phyloP scores from a whole-genome alignment of 768 basidiomycete genomes.

The Pulveroboletus frians region DNA sequence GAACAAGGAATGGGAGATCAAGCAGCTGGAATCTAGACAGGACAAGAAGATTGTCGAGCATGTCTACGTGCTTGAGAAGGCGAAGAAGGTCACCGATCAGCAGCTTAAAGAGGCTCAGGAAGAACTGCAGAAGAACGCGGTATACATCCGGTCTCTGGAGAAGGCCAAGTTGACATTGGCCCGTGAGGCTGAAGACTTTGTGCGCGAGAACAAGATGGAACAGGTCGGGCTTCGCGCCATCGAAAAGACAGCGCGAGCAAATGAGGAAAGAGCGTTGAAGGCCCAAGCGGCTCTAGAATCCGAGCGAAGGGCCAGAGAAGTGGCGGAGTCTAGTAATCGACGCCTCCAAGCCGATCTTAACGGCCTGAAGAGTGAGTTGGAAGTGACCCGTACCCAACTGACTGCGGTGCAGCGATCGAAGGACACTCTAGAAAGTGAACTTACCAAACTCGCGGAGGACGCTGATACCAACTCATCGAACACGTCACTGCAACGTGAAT shows the following conservation, averaged over 20 bases:
- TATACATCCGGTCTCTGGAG: constrained; percentile 82
- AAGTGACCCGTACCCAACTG: constrained; percentile 52
- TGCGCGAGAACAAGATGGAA: constrained; percentile 67
- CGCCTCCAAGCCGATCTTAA: constrained; percentile 61
- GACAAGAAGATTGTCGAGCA: constrained; percentile 99
- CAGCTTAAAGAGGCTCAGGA: constrained; percentile 78
- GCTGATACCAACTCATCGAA: constrained; percentile 48
- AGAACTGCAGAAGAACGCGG: constrained; percentile 68
- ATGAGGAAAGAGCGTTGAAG: constrained; percentile 56
- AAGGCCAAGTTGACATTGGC: constrained; percentile 70
- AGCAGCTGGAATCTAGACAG: constrained; percentile 78
- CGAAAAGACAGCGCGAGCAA: constrained; percentile 59
- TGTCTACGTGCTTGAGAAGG: constrained; percentile 92
- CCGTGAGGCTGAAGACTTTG: constrained; percentile 79
- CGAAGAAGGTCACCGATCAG: constrained; percentile 89
- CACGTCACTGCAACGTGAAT: constrained; percentile 59
- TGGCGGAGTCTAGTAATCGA: constrained; percentile 56
- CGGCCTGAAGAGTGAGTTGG: constrained; percentile 48
- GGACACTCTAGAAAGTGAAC: constrained; percentile 59
- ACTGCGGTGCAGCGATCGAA: constrained; percentile 54
- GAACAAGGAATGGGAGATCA: constrained; percentile 79
- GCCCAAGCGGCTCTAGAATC: constrained; percentile 58
- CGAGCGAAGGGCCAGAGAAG: constrained; percentile 61
- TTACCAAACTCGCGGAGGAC: constrained; percentile 61
- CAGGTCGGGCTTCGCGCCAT: constrained; percentile 59